Percentiles rank a stretch among this genome's conserved stretches.
Evolutionary conservation across 495 filamentous ascomycete species (phyloP).

Genomic region (Xylaria cubensis): DNA sequence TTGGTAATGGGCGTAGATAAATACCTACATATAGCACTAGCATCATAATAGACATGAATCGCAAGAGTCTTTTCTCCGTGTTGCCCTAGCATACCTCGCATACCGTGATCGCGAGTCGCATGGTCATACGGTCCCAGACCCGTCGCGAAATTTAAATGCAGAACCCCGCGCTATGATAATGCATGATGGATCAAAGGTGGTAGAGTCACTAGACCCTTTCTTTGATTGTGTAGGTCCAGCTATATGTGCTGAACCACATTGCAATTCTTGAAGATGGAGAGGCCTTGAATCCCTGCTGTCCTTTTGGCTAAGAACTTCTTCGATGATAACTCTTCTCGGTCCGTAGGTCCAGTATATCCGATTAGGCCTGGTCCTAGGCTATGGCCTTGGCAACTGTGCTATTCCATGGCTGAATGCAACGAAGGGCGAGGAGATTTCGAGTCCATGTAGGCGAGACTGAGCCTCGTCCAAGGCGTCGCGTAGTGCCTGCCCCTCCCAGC

Average conservation of each 20-base stretch:
- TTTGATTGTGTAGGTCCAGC: neutral
- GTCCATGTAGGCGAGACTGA: neutral
- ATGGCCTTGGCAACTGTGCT: neutral
- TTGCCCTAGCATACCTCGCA: neutral
- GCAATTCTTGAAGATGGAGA: neutral
- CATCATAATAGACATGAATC: conserved; percentile 16
- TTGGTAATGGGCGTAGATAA: conserved; percentile 10
- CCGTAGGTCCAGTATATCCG: neutral
- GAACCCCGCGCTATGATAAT: conserved; percentile 20
- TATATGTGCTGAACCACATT: neutral
- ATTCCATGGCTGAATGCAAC: neutral
- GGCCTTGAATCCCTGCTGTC: neutral
- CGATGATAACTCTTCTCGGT: neutral
- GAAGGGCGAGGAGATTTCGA: neutral
- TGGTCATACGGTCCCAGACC: neutral
- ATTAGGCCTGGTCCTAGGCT: neutral
- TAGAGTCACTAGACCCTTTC: neutral
- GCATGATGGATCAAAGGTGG: neutral
- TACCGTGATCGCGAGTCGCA: neutral
- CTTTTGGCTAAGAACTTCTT: neutral
- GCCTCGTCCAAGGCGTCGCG: too few relatives aligned
- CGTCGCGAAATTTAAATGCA: neutral
- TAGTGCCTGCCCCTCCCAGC: neutral
- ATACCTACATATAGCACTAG: neutral
- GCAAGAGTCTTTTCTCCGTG: neutral